These are phyloP conservation scores for Cucurbita argyrosperma DNA, from an alignment of 306 rosid species.

Conservation along the genomic window DNA sequence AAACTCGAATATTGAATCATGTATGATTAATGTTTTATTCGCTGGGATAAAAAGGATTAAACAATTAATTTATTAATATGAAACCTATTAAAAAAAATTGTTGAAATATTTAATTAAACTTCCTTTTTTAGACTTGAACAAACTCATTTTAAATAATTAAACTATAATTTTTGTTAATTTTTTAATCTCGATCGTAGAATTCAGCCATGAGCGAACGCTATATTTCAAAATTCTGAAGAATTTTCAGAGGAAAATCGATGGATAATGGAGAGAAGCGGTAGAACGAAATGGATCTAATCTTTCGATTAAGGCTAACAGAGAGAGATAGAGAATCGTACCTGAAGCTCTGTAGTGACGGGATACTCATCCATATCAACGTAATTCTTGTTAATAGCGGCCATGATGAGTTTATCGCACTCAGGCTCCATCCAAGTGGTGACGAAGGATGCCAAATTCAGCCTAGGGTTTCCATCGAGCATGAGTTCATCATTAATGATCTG, in stretches of 20 bases:
- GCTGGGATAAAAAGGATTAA: too few relatives aligned
- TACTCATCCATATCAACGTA: constrained; percentile 54
- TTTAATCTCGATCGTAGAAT: neutral
- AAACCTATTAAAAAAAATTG: neutral
- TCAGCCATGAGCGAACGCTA: neutral
- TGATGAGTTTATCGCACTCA: constrained; percentile 41
- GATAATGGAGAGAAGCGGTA: neutral
- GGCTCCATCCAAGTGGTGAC: constrained; percentile 65
- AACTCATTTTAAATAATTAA: neutral
- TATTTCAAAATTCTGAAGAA: neutral
- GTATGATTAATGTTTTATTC: too few relatives aligned
- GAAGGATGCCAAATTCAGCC: constrained; percentile 42
- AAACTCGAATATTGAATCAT: too few relatives aligned
- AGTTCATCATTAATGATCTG: constrained; percentile 48
- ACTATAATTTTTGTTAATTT: neutral
- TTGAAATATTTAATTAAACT: neutral
- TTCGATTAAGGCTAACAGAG: neutral
- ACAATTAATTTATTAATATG: too few relatives aligned
- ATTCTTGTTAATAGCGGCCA: constrained; percentile 37
- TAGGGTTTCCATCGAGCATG: constrained; percentile 44
- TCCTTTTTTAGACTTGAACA: neutral
- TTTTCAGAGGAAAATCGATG: neutral
- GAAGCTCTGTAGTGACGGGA: constrained; percentile 48
- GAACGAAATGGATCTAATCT: neutral
- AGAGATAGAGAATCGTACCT: constrained; percentile 13